Percentiles rank a stretch among this genome's conserved stretches.
Evolutionary conservation across 169 alveolate species (phyloP).

Genomic region (Babesia bigemina): DNA sequence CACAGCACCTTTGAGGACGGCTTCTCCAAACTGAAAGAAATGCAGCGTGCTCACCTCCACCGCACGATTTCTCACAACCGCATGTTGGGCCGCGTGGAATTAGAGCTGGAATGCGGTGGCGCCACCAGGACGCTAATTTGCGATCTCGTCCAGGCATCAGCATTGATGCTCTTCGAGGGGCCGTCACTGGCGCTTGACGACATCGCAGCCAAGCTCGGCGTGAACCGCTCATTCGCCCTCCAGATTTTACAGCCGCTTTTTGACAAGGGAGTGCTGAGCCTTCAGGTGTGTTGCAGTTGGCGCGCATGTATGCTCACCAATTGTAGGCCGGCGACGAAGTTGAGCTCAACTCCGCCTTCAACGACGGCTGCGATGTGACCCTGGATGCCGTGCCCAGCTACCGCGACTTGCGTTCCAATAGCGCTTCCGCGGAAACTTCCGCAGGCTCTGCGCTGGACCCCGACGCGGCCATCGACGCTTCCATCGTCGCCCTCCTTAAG

Average conservation of each 20-base stretch:
- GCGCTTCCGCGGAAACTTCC: neutral
- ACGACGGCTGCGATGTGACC: constrained; percentile 22
- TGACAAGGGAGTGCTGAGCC: neutral
- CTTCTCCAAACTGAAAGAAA: neutral
- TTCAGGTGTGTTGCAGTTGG: neutral
- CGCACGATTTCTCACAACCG: constrained; percentile 5
- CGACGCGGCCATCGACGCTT: constrained; percentile 7
- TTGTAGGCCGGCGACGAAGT: constrained; percentile 18
- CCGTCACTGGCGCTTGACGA: neutral
- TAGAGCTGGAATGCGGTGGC: constrained; percentile 5
- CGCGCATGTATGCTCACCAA: neutral
- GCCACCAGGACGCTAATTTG: constrained; percentile 26
- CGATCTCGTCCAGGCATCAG: constrained; percentile 56
- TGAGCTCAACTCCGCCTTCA: neutral
- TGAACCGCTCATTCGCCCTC: neutral
- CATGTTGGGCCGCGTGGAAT: constrained; percentile 30
- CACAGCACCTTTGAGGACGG: neutral
- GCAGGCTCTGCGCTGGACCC: constrained; percentile 5
- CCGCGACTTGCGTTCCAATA: neutral
- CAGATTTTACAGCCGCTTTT: constrained; percentile 19
- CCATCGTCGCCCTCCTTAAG: constrained; percentile 29
- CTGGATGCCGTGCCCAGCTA: constrained; percentile 25
- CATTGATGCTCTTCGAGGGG: constrained; percentile 27
- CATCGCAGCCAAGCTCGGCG: constrained; percentile 2
- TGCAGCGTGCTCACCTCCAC: neutral